These are phyloP conservation scores for Heliophila coronopifolia DNA, from an alignment of 441 rosid genomes.

Conservation along the genomic window DNA sequence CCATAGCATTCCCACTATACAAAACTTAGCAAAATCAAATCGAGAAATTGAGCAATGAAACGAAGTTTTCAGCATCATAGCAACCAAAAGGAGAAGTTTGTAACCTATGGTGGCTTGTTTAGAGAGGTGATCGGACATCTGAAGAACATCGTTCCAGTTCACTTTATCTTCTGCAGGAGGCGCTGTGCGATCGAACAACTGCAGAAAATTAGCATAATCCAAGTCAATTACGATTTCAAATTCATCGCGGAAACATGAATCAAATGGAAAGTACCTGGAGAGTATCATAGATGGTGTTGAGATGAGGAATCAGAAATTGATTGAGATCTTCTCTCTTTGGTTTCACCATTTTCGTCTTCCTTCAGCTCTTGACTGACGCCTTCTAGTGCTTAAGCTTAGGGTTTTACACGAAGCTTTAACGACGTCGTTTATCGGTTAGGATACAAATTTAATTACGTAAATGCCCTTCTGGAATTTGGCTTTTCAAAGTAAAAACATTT, in stretches of 20 bases:
- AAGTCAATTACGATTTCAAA: background rate
- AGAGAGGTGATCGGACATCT: slow-evolving; percentile 72
- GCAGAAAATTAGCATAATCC: background rate
- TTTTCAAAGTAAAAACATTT: background rate
- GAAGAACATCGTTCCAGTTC: slow-evolving; percentile 64
- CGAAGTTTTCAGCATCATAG: too few relatives aligned
- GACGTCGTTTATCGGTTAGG: slow-evolving; percentile 3
- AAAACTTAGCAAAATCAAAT: background rate
- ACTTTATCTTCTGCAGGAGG: slow-evolving; percentile 46
- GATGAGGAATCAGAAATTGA: slow-evolving; percentile 43
- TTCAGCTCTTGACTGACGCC: slow-evolving; percentile 3
- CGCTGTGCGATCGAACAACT: slow-evolving; percentile 52
- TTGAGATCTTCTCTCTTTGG: slow-evolving; percentile 51
- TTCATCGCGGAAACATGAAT: background rate
- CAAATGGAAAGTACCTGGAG: slow-evolving; percentile 44
- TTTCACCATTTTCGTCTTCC: slow-evolving; percentile 45
- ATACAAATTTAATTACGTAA: background rate
- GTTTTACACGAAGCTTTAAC: slow-evolving; percentile 18
- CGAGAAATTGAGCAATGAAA: too few relatives aligned
- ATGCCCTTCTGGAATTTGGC: background rate
- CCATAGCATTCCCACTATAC: slow-evolving; percentile 85
- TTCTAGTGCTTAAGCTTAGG: background rate
- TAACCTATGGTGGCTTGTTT: slow-evolving; percentile 84
- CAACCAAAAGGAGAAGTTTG: too few relatives aligned
- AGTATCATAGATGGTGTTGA: slow-evolving; percentile 69